phyloP scores from a whole-genome alignment of 768 basidiomycete genomes.

The Pleurotus cornucopiae region DNA sequence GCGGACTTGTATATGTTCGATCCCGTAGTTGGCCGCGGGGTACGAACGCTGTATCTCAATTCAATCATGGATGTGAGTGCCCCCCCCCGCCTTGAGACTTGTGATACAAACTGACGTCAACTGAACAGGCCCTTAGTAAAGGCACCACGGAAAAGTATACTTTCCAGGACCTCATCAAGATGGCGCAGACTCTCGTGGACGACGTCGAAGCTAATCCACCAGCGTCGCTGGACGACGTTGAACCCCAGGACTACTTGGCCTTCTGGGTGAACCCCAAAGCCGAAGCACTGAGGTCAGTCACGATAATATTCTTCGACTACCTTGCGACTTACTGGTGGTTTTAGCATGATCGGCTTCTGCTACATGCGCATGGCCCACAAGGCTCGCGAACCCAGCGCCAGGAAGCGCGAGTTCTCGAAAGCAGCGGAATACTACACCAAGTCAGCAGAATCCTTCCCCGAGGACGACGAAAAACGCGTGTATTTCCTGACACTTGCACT shows the following conservation, averaged over 20 bases:
- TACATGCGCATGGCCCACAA: constrained; percentile 20
- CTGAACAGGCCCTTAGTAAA: constrained; percentile 8
- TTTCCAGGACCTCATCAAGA: constrained; percentile 24
- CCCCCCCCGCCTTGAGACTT: constrained; percentile 1
- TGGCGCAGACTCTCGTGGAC: constrained; percentile 26
- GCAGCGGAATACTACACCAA: constrained; percentile 26
- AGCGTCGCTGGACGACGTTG: constrained; percentile 6
- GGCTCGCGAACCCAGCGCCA: constrained; percentile 12
- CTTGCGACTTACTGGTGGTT: neutral
- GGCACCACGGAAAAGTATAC: constrained; percentile 13
- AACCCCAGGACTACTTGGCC: constrained; percentile 26
- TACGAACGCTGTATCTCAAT: constrained; percentile 30
- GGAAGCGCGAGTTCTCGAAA: constrained; percentile 13
- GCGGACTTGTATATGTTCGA: constrained; percentile 40
- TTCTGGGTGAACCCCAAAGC: constrained; percentile 34
- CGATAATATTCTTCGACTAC: neutral
- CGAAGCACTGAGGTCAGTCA: constrained; percentile 31
- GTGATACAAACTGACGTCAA: no score
- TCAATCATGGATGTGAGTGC: constrained; percentile 28
- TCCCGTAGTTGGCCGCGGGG: constrained; percentile 34
- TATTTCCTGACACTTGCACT: constrained; percentile 27
- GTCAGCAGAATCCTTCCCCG: constrained; percentile 25
- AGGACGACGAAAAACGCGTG: constrained; percentile 33
- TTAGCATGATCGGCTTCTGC: constrained; percentile 26
- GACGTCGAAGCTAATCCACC: constrained; percentile 26